These are phyloP conservation scores for Candida ulmi DNA, from an alignment of 805 yeast species.

Conservation along the genomic window DNA sequence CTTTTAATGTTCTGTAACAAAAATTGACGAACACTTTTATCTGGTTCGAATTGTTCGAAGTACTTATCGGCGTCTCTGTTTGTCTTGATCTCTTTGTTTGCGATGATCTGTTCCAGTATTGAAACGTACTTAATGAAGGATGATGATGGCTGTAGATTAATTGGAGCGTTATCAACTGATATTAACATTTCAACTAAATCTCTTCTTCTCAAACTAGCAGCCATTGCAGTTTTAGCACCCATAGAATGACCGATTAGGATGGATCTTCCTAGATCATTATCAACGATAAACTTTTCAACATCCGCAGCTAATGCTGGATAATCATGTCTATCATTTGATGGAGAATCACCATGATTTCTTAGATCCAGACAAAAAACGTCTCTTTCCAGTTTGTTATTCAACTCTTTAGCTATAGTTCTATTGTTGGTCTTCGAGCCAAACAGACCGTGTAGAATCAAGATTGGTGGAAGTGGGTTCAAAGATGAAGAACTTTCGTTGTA, in stretches of 20 bases:
- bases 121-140: slow-evolving; percentile 64
- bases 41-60: slow-evolving; percentile 57
- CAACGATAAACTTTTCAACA: slow-evolving; percentile 62
- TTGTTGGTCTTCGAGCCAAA: slow-evolving; percentile 84
- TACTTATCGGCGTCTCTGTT: slow-evolving; percentile 64
- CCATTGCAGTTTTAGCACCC: slow-evolving; percentile 97
- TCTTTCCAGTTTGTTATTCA: slow-evolving; percentile 42
- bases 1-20: slow-evolving; percentile 60
- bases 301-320: slow-evolving; percentile 82
- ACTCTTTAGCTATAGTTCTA: slow-evolving; percentile 64
- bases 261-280: slow-evolving; percentile 35
- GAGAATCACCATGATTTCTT: slow-evolving; percentile 91
- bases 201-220: slow-evolving; percentile 65
- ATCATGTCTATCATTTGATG: slow-evolving; percentile 65
- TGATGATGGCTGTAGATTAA: slow-evolving; percentile 50
- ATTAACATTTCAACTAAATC: slow-evolving; percentile 55
- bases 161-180: slow-evolving; percentile 88
- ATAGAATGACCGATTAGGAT: slow-evolving; percentile 77
- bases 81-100: slow-evolving; percentile 36
- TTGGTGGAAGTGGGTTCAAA: slow-evolving; percentile 42
- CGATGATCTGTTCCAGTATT: slow-evolving; percentile 54
- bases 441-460: slow-evolving; percentile 80
- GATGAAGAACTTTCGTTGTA: slow-evolving; percentile 26
- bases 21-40: slow-evolving; percentile 64
- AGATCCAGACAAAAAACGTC: slow-evolving; percentile 70